Evolutionary conservation across 2,329 filamentous ascomycete species (phyloP), one percentile per base, ranked within the genome.

Genomic region (Dothiorella sarmentorum): DNA sequence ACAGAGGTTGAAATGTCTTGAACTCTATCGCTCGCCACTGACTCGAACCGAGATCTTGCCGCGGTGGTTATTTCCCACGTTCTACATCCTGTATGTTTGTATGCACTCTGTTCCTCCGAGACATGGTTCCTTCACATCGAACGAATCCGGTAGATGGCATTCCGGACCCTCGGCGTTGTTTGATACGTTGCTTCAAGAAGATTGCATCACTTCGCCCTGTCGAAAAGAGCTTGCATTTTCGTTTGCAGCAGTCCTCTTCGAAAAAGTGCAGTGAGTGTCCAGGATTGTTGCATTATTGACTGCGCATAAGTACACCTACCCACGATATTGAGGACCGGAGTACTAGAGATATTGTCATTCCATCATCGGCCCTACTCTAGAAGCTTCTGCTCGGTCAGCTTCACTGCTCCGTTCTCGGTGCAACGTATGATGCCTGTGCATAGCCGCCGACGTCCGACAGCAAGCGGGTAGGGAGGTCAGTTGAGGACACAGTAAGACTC

Each of bases 341-440:
- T 11, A 13, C 10, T 31, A 1, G 29, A 31, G 10, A 9, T 31
- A 31, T 13, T 31, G 29, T 15, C 13, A 18, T 24, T 18, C 17
- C 33, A 38, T 11, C 49, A 53, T 53, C 49, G 22, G 49, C 20
- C 35, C 33, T 38, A 40, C 49, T 53, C 49, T 53, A 40, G 49
- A 53, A 38, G n/a, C 22, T 38, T 53, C 31, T 9, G 35, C 22
- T 53, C 35, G 17, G 35, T 40, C 22, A 53, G 49, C 49, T 27
- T 31, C 10, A 40, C 29, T 15, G 13, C 20, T 40, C 35, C n/a
- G 49, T n/a, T 17, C 27, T 53, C 31, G 33, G 31, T 37, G 7
- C 29, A 13, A 33, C 31, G 7, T 6, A 37, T 17, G 7, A 20
- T n/a, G n/a, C 18, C 13, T 15, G 27, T 20, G 27, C 29, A 24